A percentile compares a stretch with the other conserved stretches of the same genome.
These are phyloP conservation scores for Verticillium tricorpus DNA, from an alignment of 2,329 filamentous ascomycete genomes.

Conservation along the genomic window DNA sequence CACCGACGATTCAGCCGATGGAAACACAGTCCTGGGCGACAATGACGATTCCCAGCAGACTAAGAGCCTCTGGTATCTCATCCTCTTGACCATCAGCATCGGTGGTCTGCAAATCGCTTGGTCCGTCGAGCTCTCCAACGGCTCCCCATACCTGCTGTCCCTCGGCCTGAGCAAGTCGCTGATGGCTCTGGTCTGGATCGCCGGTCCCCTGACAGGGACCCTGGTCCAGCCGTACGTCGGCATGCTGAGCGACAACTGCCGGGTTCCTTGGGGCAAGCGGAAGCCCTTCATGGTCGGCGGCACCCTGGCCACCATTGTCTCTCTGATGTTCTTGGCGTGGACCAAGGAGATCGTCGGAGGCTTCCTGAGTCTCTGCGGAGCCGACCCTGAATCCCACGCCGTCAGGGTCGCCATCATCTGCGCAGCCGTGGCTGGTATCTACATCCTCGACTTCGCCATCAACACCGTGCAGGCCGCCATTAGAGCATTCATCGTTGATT, in stretches of 20 bases:
- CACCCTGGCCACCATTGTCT: constrained; percentile 59
- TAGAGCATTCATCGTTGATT: constrained; percentile 89
- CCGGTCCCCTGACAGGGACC: constrained; percentile 72
- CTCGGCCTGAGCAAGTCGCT: constrained; percentile 78
- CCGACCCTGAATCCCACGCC: constrained; percentile 56
- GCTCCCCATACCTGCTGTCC: constrained; percentile 78
- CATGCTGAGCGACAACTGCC: constrained; percentile 75
- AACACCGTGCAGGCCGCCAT: constrained; percentile 95
- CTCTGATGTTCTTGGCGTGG: constrained; percentile 69
- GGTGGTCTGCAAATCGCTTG: constrained; percentile 90
- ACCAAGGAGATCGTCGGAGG: constrained; percentile 67
- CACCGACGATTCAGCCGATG: constrained; percentile 7
- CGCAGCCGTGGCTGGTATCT: constrained; percentile 80
- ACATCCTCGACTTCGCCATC: constrained; percentile 88
- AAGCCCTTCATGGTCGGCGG: constrained; percentile 79
- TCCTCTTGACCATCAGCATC: constrained; percentile 80
- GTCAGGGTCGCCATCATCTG: constrained; percentile 67
- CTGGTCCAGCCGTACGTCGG: constrained; percentile 80
- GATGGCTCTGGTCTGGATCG: constrained; percentile 81
- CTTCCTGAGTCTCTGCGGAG: constrained; percentile 66
- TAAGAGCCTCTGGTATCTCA: constrained; percentile 81
- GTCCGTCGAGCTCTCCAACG: constrained; percentile 92
- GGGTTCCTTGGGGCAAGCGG: constrained; percentile 69
- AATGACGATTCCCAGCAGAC: constrained; percentile 46
- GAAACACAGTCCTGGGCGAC: constrained; percentile 5